Evolutionary conservation across 371 early-diverging fungal genomes (phyloP), one percentile per base, ranked within the genome.

Genomic region (Circinella minor): DNA sequence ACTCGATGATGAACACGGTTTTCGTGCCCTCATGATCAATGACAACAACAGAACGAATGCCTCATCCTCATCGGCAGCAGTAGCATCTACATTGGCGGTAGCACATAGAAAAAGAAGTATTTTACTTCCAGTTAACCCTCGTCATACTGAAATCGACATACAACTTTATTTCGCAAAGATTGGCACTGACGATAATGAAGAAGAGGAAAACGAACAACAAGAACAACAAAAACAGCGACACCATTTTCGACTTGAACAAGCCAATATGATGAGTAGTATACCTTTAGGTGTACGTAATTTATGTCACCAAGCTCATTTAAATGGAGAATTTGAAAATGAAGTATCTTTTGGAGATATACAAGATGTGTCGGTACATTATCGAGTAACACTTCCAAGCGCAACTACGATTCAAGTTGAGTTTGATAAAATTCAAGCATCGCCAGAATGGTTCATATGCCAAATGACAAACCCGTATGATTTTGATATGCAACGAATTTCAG

Each of bases 201-300:
- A 43, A 43, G 43, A 43, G 43, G 43, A 43, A 43, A 6, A 43
- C 6, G 9, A 43, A 43, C 43, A 43, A 3, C 43, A 43, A 43
- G 9, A 43, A 43, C 43, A 43, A 3, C 43, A 43, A 43, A 1
- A 43, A 43, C 43, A 43, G 11, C 43, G 15, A 5, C 15, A 8
- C 54, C n/a, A 54, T 54, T 18, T n/a, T 6, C 57, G 57, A 57
- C 57, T 57, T 11, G 57, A 57, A 57, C 57, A 34, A 10, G 57
- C 34, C 57, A 57, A 57, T 57, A 13, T 57, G 57, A 57, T 57
- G 57, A n/a, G 57, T 57, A 57, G 11, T n/a, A 57, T 34, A n/a
- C 4, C 20, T 57, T 34, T 57, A n/a, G 27, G 57, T 27, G 27
- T n/a, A 9, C 57, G 27, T 7, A 34, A 57, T 0, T 4, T 57